phyloP scores from a whole-genome alignment of 2,329 filamentous ascomycete genomes.

The Monilinia aucupariae region DNA sequence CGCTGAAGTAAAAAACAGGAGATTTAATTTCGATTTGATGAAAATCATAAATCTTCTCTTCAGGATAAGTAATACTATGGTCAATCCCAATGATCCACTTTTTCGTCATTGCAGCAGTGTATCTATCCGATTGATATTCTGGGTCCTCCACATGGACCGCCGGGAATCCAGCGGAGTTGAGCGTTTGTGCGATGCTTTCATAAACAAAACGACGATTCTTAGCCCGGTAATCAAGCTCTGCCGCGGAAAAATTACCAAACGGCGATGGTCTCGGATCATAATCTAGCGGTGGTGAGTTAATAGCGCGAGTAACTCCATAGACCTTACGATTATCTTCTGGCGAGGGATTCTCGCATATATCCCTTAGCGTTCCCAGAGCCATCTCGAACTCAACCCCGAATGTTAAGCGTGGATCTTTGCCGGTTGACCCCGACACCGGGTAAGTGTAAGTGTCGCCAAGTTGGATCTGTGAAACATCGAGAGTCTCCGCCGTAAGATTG shows the following conservation, averaged over 20 bases:
- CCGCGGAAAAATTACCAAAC: background rate
- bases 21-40: slow-evolving; percentile 7
- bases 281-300: background rate
- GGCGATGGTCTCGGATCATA: background rate
- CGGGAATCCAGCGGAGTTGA: background rate
- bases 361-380: slow-evolving; percentile 2
- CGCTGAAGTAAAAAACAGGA: slow-evolving; percentile 7
- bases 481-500: background rate
- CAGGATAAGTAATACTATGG: background rate
- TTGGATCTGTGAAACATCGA: background rate
- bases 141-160: background rate
- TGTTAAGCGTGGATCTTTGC: slow-evolving; percentile 7
- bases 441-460: background rate
- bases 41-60: slow-evolving; percentile 4
- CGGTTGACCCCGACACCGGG: background rate
- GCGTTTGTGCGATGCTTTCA: slow-evolving; percentile 1
- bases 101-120: background rate
- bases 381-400: slow-evolving; percentile 16
- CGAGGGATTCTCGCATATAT: background rate
- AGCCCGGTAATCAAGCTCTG: background rate
- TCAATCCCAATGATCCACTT: slow-evolving; percentile 10
- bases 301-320: background rate
- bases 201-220: background rate
- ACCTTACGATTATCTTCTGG: background rate
- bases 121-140: background rate